Evolutionary conservation across 208 protist species (phyloP).

Genomic region (Trypanosoma melophagium): DNA sequence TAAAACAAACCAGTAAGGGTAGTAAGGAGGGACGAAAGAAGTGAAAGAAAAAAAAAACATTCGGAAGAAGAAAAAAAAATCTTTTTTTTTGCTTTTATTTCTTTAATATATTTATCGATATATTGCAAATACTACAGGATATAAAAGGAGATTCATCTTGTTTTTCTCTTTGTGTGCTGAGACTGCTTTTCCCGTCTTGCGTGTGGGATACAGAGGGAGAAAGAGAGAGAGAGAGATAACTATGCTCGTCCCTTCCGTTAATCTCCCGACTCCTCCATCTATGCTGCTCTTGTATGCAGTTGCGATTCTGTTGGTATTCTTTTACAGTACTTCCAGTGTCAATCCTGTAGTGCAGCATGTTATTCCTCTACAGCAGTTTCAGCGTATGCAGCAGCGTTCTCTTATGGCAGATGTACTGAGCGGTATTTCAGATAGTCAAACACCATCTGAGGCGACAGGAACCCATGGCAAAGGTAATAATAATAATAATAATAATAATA

Average conservation of each 20-base stretch:
- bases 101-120: conserved; percentile 29
- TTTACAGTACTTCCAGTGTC: not conserved
- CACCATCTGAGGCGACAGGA: not conserved
- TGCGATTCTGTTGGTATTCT: not conserved
- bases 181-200: conserved; percentile 18
- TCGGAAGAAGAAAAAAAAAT: not conserved
- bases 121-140: no score
- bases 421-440: not conserved
- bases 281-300: conserved; percentile 2
- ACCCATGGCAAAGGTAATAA: not conserved
- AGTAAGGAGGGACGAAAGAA: conserved; percentile 1
- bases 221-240: no score
- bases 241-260: conserved; percentile 19
- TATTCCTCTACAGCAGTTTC: conserved; percentile 15
- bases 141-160: no score
- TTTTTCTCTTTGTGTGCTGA: conserved; percentile 11
- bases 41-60: conserved; percentile 1
- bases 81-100: no score
- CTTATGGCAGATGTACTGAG: not conserved
- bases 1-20: conserved; percentile 5
- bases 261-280: not conserved
- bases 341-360: conserved; percentile 1
- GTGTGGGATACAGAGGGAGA: not conserved
- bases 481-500: not conserved
- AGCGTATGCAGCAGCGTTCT: not conserved